Base-by-base conservation (phyloP, 352 stramenopile genomes). In the Pythium utonaiense region DNA sequence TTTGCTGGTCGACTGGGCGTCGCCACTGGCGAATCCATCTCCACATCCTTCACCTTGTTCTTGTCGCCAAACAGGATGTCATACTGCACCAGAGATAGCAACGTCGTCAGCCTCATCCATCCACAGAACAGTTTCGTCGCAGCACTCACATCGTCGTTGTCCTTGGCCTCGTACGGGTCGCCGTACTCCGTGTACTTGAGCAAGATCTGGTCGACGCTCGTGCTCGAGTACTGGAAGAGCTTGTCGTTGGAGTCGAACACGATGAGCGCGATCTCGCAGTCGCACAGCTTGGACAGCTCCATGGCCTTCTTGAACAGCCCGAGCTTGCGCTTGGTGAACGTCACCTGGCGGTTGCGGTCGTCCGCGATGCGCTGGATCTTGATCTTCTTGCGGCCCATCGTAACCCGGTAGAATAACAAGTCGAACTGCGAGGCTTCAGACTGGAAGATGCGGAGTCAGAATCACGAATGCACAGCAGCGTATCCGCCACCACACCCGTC, bases 241-340 rank as follows among this genome's bases (percentile, higher is more conserved):
- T 93, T 93, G 49, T 91, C 78, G 63, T 93, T 93, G 57, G 83
- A 91, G 66, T 93, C 83, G 61, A 93, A 93, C 22, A 93, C 83
- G 63, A 93, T 91, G 28, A 93, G 67, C 25, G 83, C 83, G 64
- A 93, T 91, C 68, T 93, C 79, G 56, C 83, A 93, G 71, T 93
- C 83, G 53, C 83, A 93, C 44, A 93, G 78, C 70, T 93, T 93
- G 51, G 83, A 93, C 40, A 93, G 64, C 62, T 93, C 83, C 83
- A 93, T 93, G 53, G 83, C 83, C 56, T 93, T 93, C 71, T 93
- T 93, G 64, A 93, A 93, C 53, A 93, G 84, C 42, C 83, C 83
- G 57, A 83, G 87, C 63, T 93, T 93, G 62, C 83, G 78, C 70
- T 93, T 93, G 31, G 80, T 74, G 57, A 93, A 93, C 17, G 83